phyloP scores from a whole-genome alignment of 345 rosid genomes.

The Bretschneidera sinensis region DNA sequence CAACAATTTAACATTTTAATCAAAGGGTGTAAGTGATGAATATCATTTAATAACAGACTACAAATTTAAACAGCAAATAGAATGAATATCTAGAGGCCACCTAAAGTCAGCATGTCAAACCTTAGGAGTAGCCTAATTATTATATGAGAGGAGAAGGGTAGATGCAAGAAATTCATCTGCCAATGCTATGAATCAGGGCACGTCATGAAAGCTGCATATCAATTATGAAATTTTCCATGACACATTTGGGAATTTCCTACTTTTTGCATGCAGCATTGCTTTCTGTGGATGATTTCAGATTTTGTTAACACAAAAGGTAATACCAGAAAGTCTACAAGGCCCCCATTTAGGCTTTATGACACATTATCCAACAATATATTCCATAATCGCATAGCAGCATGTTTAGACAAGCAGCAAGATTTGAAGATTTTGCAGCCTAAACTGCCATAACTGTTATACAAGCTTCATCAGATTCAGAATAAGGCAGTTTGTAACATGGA shows the following conservation, averaged over 20 bases:
- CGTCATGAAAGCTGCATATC: too few species aligned
- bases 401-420: background rate
- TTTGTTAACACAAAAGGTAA: too few species aligned
- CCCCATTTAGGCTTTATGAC: too few species aligned
- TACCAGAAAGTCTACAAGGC: background rate
- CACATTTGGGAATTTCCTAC: too few species aligned
- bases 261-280: too few species aligned
- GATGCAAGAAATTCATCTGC: background rate
- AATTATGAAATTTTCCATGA: too few species aligned
- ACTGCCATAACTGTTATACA: background rate
- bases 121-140: too few species aligned
- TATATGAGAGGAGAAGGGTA: background rate
- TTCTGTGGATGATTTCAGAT: background rate
- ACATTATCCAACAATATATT: too few species aligned
- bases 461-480: background rate
- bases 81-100: constrained; percentile 8
- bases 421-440: background rate
- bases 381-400: background rate
- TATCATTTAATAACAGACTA: constrained; percentile 11
- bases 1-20: constrained; percentile 13
- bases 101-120: too few species aligned
- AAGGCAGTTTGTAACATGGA: background rate
- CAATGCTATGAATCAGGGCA: too few species aligned
- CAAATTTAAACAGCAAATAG: background rate
- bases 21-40: constrained; percentile 7